phyloP scores from a whole-genome alignment of 257 asterid genomes.

The Solanum acaule region DNA sequence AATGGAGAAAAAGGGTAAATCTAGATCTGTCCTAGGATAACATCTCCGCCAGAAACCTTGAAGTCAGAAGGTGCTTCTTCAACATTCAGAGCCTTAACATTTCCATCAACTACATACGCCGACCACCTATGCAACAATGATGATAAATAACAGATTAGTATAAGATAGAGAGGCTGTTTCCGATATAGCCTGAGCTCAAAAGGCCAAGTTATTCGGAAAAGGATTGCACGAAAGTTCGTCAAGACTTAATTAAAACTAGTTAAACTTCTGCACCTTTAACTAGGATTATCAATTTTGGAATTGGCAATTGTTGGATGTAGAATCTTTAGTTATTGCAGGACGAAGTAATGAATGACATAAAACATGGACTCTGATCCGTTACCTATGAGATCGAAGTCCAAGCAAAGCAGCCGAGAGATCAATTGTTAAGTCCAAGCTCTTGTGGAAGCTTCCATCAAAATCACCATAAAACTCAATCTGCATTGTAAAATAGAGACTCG shows the following conservation, averaged over 20 bases:
- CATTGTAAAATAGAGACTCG: background rate
- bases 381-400: slow-evolving; percentile 90
- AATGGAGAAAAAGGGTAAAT: background rate
- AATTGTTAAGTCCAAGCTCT: slow-evolving; percentile 60
- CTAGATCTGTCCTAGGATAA: slow-evolving; percentile 70
- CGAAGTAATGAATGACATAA: background rate
- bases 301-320: background rate
- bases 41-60: slow-evolving; percentile 84
- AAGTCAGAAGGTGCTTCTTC: slow-evolving; percentile 82
- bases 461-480: slow-evolving; percentile 97
- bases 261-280: background rate
- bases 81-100: slow-evolving; percentile 67
- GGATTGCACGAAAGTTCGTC: background rate
- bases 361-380: background rate
- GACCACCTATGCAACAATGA: slow-evolving; percentile 61
- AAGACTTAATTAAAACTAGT: no score
- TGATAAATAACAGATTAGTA: background rate
- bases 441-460: slow-evolving; percentile 94
- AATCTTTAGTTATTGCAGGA: background rate
- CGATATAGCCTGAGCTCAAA: background rate
- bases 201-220: background rate
- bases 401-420: slow-evolving; percentile 82
- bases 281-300: background rate
- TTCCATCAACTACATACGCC: slow-evolving; percentile 83
- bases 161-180: background rate